These are phyloP conservation scores for Leishmania tropica DNA, from an alignment of 208 protist species.

Conservation along the genomic window DNA sequence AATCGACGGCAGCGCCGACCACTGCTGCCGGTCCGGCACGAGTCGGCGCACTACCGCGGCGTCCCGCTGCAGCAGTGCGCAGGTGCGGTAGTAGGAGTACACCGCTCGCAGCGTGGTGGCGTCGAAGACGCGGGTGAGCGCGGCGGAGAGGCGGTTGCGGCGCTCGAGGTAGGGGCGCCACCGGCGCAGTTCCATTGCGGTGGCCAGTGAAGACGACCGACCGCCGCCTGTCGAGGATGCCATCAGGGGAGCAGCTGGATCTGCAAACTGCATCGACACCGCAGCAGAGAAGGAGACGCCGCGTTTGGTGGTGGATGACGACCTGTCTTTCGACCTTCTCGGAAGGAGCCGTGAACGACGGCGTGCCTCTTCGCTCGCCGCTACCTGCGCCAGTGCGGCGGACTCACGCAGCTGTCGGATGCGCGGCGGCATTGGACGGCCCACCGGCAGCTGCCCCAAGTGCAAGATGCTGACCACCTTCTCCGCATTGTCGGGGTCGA, in stretches of 20 bases:
- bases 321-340: neutral
- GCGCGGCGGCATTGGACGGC: conserved; percentile 6
- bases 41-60: conserved; percentile 51
- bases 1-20: conserved; percentile 70
- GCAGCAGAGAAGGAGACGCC: neutral
- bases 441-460: neutral
- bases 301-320: too few species aligned
- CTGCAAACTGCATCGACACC: neutral
- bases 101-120: conserved; percentile 38
- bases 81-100: conserved; percentile 73
- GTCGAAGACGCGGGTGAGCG: conserved; percentile 36
- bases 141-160: conserved; percentile 35
- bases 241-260: conserved; percentile 19
- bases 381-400: conserved; percentile 14
- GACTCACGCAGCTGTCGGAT: conserved; percentile 23
- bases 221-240: neutral
- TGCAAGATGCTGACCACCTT: neutral
- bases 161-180: conserved; percentile 39
- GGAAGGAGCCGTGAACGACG: neutral
- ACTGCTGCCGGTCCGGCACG: conserved; percentile 65
- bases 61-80: conserved; percentile 59
- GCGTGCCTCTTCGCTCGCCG: conserved; percentile 1
- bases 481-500: neutral
- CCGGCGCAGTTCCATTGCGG: conserved; percentile 1
- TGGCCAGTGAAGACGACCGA: neutral